Conservation (phyloP, 768 basidiomycete species). For the Plicaturopsis crispa region DNA sequence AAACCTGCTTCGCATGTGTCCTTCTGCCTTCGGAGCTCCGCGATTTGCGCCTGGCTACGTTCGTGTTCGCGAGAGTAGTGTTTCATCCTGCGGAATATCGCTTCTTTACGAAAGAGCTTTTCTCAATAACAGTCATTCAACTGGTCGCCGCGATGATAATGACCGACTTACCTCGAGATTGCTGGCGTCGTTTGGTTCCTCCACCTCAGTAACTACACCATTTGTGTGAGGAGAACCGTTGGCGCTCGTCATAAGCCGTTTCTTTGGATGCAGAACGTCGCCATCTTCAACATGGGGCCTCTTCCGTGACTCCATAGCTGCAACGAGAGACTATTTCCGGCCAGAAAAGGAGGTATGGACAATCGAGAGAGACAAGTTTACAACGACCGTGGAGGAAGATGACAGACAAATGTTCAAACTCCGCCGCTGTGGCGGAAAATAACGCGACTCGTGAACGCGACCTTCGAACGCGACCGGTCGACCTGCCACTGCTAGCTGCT, state of each 20-base stretch:
- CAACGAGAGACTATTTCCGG: too few species aligned
- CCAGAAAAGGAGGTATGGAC: too few species aligned
- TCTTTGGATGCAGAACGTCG: slow-evolving; percentile 43
- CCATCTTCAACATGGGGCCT: slow-evolving; percentile 46
- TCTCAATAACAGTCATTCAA: too few species aligned
- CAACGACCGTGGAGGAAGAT: too few species aligned
- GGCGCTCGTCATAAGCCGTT: slow-evolving; percentile 41
- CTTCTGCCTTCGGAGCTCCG: slow-evolving; percentile 59
- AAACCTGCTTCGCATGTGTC: slow-evolving; percentile 62
- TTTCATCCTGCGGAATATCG: slow-evolving; percentile 78
- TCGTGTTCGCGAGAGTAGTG: slow-evolving; percentile 74
- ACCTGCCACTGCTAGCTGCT: too few species aligned
- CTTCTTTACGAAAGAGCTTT: slow-evolving; percentile 84
- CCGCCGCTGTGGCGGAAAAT: too few species aligned
- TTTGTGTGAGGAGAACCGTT: slow-evolving; percentile 50
- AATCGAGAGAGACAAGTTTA: too few species aligned
- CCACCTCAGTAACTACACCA: slow-evolving; percentile 28
- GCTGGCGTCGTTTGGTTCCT: slow-evolving; percentile 44
- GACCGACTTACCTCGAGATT: slow-evolving; percentile 68
- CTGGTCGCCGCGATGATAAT: too few species aligned
- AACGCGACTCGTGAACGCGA: too few species aligned
- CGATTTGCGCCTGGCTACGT: slow-evolving; percentile 51
- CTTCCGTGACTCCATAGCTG: slow-evolving; percentile 54
- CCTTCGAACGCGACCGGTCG: too few species aligned
- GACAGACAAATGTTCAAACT: too few species aligned